These are phyloP conservation scores for Alternaria infectoria DNA, from an alignment of 2,329 filamentous ascomycete species.

Conservation along the genomic window DNA sequence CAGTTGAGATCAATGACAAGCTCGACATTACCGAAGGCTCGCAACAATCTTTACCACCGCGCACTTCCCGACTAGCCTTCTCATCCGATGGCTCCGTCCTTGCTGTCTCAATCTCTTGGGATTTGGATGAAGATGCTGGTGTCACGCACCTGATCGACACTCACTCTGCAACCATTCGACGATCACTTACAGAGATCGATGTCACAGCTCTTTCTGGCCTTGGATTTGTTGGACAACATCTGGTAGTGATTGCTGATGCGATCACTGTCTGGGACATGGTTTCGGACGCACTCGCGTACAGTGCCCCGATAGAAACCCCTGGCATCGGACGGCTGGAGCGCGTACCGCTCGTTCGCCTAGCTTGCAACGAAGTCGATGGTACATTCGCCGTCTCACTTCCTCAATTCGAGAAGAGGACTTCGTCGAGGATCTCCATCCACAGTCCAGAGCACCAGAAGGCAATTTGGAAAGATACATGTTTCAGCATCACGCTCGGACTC, in stretches of 20 bases:
- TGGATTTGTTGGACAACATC: constrained; percentile 72
- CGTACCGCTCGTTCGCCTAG: constrained; percentile 63
- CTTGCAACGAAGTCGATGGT: constrained; percentile 66
- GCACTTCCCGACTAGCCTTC: constrained; percentile 73
- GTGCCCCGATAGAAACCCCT: constrained; percentile 59
- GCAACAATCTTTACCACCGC: constrained; percentile 39
- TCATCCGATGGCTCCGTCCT: constrained; percentile 58
- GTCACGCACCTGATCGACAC: constrained; percentile 79
- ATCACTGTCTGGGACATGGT: constrained; percentile 86
- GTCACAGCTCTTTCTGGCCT: constrained; percentile 70
- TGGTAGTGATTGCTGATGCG: constrained; percentile 76
- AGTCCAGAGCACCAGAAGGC: constrained; percentile 65
- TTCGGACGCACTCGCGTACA: constrained; percentile 73
- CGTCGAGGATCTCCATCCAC: constrained; percentile 68
- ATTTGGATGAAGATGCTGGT: constrained; percentile 57
- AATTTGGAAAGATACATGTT: constrained; percentile 62
- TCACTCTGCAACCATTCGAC: constrained; percentile 68
- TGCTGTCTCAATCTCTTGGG: constrained; percentile 42
- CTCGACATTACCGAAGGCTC: constrained; percentile 36
- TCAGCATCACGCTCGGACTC: constrained; percentile 69
- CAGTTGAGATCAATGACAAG: constrained; percentile 53
- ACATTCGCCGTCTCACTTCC: constrained; percentile 53
- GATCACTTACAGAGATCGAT: constrained; percentile 72
- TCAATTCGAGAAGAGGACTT: constrained; percentile 45
- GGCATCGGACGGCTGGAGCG: constrained; percentile 45